Evolutionary conservation across 2,329 filamentous ascomycete species (phyloP), one percentile per base, ranked within the genome.

Genomic region (Epichloe sibirici): DNA sequence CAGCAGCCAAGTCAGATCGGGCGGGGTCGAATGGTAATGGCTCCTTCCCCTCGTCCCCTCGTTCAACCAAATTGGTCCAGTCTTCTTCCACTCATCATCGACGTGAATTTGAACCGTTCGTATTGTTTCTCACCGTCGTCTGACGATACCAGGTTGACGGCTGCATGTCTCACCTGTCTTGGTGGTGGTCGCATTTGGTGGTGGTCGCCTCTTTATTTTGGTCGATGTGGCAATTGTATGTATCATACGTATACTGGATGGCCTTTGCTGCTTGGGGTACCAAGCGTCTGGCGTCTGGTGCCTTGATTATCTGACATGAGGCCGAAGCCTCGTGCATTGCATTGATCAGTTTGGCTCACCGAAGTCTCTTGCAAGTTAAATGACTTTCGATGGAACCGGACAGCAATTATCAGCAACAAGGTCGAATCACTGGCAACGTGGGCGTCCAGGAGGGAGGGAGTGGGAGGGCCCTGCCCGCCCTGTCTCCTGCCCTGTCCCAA

Each of bases 361-460:
- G 21, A 48, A 17, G 31, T 13, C n/a, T 6, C 12, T 35, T 17
- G 17, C 17, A 21, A 21, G 17, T 21, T 21, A 21, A 21, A 21
- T 21, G 17, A 21, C 31, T 38, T 37, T 37, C n/a, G 8, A 37
- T 34, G 15, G 25, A 17, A 17, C 25, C 28, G 21, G 45, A 38
- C 6, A 38, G 12, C 12, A 25, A 15, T 34, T 9, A 23, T 45
- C 31, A n/a, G 12, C 23, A 17, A 34, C 37, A 34, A 38, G 39
- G 15, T 23, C 28, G 21, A 48, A 54, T 46, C 38, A 21, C 17
- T 21, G 17, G 17, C 17, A 54, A 54, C 49, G 52, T 54, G 52
- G 52, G 51, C 48, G 43, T 31, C 51, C 4, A 38, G 39, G 47
- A 35, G 17, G 17, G 17, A 21, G 17, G 17, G 17, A 21, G 17